phyloP scores from a whole-genome alignment of 768 basidiomycete genomes.

The Russula foetens region DNA sequence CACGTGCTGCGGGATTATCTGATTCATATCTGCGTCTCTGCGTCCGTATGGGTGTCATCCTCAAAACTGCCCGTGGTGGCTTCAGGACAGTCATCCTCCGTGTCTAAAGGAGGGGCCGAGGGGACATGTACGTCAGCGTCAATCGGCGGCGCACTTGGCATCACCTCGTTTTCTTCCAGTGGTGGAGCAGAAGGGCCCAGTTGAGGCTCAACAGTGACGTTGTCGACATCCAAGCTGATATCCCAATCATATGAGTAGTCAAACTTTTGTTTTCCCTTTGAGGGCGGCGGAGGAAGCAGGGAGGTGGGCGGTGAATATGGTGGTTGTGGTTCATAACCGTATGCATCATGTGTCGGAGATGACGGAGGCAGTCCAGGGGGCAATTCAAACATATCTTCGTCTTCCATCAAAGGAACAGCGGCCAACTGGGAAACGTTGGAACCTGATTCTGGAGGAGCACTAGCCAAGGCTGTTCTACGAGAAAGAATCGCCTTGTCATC shows the following conservation, averaged over 20 bases:
- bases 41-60: neutral
- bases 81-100: neutral
- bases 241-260: slow-evolving; percentile 13
- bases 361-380: neutral
- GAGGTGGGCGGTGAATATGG: slow-evolving; percentile 13
- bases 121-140: slow-evolving; percentile 3
- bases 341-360: neutral
- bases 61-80: neutral
- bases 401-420: slow-evolving; percentile 15
- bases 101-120: slow-evolving; percentile 10
- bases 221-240: neutral
- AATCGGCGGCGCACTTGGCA: slow-evolving; percentile 11
- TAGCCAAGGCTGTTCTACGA: slow-evolving; percentile 25
- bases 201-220: slow-evolving; percentile 4
- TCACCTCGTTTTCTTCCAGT: slow-evolving; percentile 9
- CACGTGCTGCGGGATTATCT: neutral
- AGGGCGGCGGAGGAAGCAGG: slow-evolving; percentile 17
- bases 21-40: neutral
- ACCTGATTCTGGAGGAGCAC: neutral
- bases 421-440: neutral
- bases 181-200: slow-evolving; percentile 15
- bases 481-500: slow-evolving; percentile 31
- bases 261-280: slow-evolving; percentile 16
- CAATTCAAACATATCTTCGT: neutral
- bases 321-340: slow-evolving; percentile 3